Conservation (phyloP, 257 asterid genomes). For the Solanum chilense region DNA sequence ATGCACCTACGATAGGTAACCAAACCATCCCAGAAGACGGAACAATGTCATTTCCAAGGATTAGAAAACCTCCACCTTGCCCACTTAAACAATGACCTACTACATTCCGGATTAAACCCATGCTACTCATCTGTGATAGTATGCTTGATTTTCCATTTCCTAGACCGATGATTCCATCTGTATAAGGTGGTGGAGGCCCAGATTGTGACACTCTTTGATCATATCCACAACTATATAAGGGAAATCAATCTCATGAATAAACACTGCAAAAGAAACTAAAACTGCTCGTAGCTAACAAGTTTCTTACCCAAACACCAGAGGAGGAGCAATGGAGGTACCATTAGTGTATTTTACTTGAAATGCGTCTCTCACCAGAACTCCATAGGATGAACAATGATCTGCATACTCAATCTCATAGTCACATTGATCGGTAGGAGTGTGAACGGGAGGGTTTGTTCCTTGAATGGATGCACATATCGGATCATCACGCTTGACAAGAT, state of each 20-base stretch:
- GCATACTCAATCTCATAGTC: slow-evolving; percentile 82
- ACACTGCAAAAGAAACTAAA: no score
- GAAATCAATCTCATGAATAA: neutral
- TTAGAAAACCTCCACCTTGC: slow-evolving; percentile 74
- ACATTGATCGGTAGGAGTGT: slow-evolving; percentile 55
- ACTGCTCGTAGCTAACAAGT: neutral
- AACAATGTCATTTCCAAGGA: slow-evolving; percentile 67
- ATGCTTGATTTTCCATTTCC: slow-evolving; percentile 76
- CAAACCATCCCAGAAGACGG: slow-evolving; percentile 30
- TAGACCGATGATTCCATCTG: slow-evolving; percentile 93
- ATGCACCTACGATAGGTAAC: slow-evolving; percentile 13
- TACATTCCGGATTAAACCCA: slow-evolving; percentile 55
- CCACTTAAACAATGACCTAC: slow-evolving; percentile 76
- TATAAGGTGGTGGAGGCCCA: slow-evolving; percentile 29
- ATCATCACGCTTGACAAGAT: slow-evolving; percentile 45
- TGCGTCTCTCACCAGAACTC: slow-evolving; percentile 62
- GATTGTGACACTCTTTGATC: slow-evolving; percentile 55
- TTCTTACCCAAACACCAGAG: slow-evolving; percentile 61
- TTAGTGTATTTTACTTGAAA: slow-evolving; percentile 53
- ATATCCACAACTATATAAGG: slow-evolving; percentile 68
- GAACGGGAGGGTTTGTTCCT: slow-evolving; percentile 15
- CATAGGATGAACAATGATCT: slow-evolving; percentile 66
- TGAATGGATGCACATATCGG: slow-evolving; percentile 56
- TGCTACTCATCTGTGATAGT: slow-evolving; percentile 39
- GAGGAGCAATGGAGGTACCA: slow-evolving; percentile 48